Base-by-base conservation (phyloP, 257 asterid genomes). In the Scutellaria galericulata region DNA sequence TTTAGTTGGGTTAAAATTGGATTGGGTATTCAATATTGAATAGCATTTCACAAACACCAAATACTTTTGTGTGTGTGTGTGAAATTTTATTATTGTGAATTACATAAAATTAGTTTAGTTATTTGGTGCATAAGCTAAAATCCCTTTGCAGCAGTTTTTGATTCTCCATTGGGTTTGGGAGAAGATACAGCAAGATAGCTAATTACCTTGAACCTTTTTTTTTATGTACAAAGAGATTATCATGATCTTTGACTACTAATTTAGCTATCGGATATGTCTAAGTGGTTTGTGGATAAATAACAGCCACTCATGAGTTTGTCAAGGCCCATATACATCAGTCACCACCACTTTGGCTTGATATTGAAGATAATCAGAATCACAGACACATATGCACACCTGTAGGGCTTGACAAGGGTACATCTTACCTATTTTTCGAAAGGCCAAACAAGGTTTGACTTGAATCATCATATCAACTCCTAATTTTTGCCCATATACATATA, bases 181-280 rank as follows among this genome's bases (percentile, higher is more conserved):
- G 15, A 48, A 71, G 37, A 57, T 45, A 58, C 62, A 12, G 47
- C 42, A 58, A 9, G n/a, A 11, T 24, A 7, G 22, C 42, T 41
- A 14, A 7, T 66, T 7, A n/a, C 48, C 72, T 35, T 67, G 51
- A 67, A 31, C 12, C 48, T 67, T 52, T 2, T 52, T 2, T 46
- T 46, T 20, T 18, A 22, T 13, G 14, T 66, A 66, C 27, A 61
- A 0, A 13, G 8, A 47, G 27, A 22, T 27, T 10, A 11, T 10
- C 53, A 39, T 69, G 54, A 14, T 42, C 46, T 70, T 70, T 57
- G 57, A 61, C 35, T 51, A 7, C 70, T 18, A 50, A 48, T 18
- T 37, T 46, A 58, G 67, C 45, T 45, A 42, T 46, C 44, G 64
- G 52, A 68, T 68, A 9, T 40, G 22, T 48, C 48, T 37, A 60